A percentile compares a stretch with the other conserved stretches of the same genome.
Conservation (phyloP, 495 filamentous ascomycete species). For the Jackrogersella multiformis region DNA sequence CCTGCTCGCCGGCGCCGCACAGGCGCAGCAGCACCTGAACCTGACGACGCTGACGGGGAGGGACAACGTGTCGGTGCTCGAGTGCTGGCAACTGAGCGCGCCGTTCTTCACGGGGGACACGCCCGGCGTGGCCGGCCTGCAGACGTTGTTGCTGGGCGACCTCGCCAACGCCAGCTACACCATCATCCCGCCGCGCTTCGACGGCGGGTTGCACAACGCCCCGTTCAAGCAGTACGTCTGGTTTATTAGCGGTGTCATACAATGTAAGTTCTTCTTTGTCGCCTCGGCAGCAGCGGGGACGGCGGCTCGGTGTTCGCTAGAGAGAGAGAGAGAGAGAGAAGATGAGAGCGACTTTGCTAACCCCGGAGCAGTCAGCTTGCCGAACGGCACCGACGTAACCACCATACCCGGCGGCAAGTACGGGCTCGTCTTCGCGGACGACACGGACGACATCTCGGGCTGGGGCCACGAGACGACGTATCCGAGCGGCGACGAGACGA, state of each 20-base stretch:
- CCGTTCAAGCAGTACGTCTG: constrained; percentile 61
- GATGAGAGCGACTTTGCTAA: not conserved
- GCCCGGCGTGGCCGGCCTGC: constrained; percentile 53
- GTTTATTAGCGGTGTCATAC: constrained; percentile 53
- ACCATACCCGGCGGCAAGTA: constrained; percentile 56
- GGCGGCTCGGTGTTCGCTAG: no score
- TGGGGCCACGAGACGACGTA: constrained; percentile 59
- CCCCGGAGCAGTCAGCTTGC: constrained; percentile 53
- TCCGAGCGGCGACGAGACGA: constrained; percentile 52
- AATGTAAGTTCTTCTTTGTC: constrained; percentile 16
- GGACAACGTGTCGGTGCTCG: constrained; percentile 53
- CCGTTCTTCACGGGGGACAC: constrained; percentile 50
- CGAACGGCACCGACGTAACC: constrained; percentile 54
- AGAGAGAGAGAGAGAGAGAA: no score
- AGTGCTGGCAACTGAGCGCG: constrained; percentile 63
- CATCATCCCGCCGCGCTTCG: constrained; percentile 53
- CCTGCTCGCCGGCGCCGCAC: constrained; percentile 6
- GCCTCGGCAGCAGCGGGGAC: not conserved
- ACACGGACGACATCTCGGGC: constrained; percentile 56
- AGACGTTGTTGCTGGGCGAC: constrained; percentile 49
- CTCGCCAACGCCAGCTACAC: constrained; percentile 51
- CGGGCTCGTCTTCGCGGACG: constrained; percentile 60
- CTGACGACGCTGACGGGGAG: constrained; percentile 39
- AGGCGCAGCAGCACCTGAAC: constrained; percentile 19
- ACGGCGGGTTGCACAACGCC: constrained; percentile 62